Percentiles rank a stretch among this genome's conserved stretches.
These are phyloP conservation scores for Chamaecyparis obtusa DNA, from an alignment of 75 land plant species.

Conservation along the genomic window DNA sequence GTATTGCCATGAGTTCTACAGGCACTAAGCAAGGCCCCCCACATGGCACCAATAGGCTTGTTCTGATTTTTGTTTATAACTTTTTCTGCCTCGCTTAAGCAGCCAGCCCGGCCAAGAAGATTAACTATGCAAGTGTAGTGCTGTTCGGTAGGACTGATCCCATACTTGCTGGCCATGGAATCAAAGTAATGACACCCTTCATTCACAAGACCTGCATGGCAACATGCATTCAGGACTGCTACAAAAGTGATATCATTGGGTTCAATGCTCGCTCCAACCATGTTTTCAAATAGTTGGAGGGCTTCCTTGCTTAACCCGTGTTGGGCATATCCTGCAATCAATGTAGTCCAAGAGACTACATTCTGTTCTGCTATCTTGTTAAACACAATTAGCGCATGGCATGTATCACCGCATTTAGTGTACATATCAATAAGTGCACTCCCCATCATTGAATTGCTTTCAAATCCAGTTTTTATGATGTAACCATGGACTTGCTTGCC, in stretches of 20 bases:
- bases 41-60: constrained; percentile 14
- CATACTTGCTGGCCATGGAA: background rate
- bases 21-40: constrained; percentile 23
- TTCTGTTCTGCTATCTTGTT: background rate
- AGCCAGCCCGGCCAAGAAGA: constrained; percentile 23
- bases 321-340: constrained; percentile 15
- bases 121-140: constrained; percentile 25
- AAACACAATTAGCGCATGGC: constrained; percentile 9
- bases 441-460: background rate
- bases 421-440: constrained; percentile 15
- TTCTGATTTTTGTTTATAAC: constrained; percentile 1
- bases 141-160: constrained; percentile 6
- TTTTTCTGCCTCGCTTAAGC: constrained; percentile 8
- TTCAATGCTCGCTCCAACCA: background rate
- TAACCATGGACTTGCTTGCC: constrained; percentile 20
- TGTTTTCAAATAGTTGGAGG: constrained; percentile 7
- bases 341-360: constrained; percentile 14
- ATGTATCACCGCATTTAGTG: constrained; percentile 8
- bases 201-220: constrained; percentile 9
- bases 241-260: constrained; percentile 7
- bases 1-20: constrained; percentile 8
- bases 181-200: constrained; percentile 8
- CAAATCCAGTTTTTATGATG: constrained; percentile 4
- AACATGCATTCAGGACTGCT: background rate
- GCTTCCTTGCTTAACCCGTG: constrained; percentile 10